A percentile compares a stretch with the other conserved stretches of the same genome.
These are phyloP conservation scores for Plasmopara halstedii DNA, from an alignment of 352 stramenopile genomes.

Conservation along the genomic window DNA sequence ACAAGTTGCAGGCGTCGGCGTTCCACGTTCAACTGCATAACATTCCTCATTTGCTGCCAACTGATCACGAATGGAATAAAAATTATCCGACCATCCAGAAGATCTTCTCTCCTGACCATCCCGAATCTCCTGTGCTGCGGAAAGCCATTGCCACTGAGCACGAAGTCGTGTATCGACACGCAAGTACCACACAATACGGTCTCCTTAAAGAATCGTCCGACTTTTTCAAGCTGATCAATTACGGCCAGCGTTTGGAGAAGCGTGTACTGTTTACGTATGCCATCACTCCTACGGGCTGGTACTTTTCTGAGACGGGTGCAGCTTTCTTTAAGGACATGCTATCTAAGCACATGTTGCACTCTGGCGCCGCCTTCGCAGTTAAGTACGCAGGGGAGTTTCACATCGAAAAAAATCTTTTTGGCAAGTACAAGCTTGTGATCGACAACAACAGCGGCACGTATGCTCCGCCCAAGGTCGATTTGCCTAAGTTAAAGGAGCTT, in stretches of 20 bases:
- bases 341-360: constrained; percentile 40
- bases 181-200: constrained; percentile 12
- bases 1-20: constrained; percentile 18
- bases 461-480: constrained; percentile 21
- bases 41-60: constrained; percentile 15
- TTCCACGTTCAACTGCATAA: constrained; percentile 32
- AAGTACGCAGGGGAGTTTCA: constrained; percentile 33
- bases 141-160: constrained; percentile 22
- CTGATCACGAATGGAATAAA: constrained; percentile 32
- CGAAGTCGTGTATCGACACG: constrained; percentile 24
- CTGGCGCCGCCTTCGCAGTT: constrained; percentile 18
- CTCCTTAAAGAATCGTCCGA: constrained; percentile 8
- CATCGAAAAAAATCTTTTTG: constrained; percentile 21
- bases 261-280: constrained; percentile 33
- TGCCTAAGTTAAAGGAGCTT: constrained; percentile 25
- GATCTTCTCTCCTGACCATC: constrained; percentile 28
- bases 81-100: constrained; percentile 27
- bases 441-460: constrained; percentile 44
- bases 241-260: constrained; percentile 24
- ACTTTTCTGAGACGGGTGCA: constrained; percentile 34
- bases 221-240: constrained; percentile 27
- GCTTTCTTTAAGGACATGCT: constrained; percentile 42
- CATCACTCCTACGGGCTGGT: constrained; percentile 28
- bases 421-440: constrained; percentile 26
- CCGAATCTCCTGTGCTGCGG: constrained; percentile 18